Base-by-base conservation (phyloP, 2,329 filamentous ascomycete genomes). In the Pseudomassariella vexata region DNA sequence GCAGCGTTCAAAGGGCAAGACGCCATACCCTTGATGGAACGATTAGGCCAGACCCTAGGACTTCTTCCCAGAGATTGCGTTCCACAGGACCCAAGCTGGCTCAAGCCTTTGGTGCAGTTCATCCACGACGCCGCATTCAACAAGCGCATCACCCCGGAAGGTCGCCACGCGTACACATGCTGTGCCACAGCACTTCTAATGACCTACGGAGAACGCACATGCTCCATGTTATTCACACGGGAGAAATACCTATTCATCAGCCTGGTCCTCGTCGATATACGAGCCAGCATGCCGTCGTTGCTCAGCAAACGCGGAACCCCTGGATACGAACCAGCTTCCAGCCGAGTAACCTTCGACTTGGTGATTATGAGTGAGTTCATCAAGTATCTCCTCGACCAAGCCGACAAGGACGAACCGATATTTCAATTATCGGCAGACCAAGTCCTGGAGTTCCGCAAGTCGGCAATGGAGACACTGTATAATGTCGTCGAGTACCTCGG, bases 251-350 rank as follows among this genome's bases (percentile, higher is more conserved):
- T 83, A 4, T 66, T 84, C 35, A 54, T 82, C 34, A 80, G 73
- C 42, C 66, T 82, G n/a, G 49, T 82, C 6, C 66, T 82, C 20
- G 74, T 82, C 36, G 80, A 85, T 48, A 63, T 84, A 17, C 70
- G 76, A 24, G 71, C 79, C 9, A 76, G 76, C 1, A 63, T 78
- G 16, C 79, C 81, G 2, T 61, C 68, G 3, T 62, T 85, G 2
- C 61, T 83, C 2, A 62, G 67, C 24, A 63, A 72, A 33, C 66
- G 82, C 35, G 78, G 79, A 47, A 66, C 59, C 16, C 58, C 67
- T 2, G 57, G 61, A 3, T 82, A 84, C 45, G 50, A 57, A 3
- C 46, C 53, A 11, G 65, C 57, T 6, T 69, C 78, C 1, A 58
- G 60, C 12, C 68, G 77, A 3, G 62, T 85, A 2, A 66, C 75